phyloP scores from a whole-genome alignment of 768 basidiomycete species.

The Hebeloma cylindrosporum region DNA sequence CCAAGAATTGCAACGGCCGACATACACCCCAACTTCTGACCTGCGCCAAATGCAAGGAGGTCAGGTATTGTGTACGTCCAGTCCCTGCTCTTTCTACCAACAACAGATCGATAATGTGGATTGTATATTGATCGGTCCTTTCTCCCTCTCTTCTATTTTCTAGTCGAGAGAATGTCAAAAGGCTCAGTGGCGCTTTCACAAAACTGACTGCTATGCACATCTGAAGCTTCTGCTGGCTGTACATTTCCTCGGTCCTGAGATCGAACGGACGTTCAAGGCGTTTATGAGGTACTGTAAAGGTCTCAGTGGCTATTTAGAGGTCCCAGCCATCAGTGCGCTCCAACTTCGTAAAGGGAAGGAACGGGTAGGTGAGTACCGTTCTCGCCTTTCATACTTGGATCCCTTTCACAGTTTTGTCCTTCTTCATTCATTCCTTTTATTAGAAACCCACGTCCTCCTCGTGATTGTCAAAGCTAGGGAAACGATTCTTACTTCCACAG shows the following conservation, averaged over 20 bases:
- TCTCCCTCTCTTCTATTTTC: neutral
- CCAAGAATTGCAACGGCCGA: constrained; percentile 15
- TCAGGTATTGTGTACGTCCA: constrained; percentile 18
- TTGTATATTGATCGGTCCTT: neutral
- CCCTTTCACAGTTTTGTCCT: neutral
- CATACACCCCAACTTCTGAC: constrained; percentile 14
- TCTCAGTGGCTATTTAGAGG: constrained; percentile 10
- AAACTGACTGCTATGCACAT: constrained; percentile 11
- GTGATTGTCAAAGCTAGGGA: constrained; percentile 14
- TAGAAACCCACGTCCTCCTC: constrained; percentile 16
- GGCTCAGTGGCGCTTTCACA: constrained; percentile 15
- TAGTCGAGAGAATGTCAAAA: constrained; percentile 18
- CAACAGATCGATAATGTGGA: neutral
- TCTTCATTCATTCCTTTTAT: neutral
- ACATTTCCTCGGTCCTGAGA: constrained; percentile 6
- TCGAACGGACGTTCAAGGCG: constrained; percentile 14
- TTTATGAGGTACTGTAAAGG: constrained; percentile 16
- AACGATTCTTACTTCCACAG: constrained; percentile 13
- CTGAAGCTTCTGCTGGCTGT: constrained; percentile 6
- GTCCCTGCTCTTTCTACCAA: neutral
- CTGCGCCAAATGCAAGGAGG: constrained; percentile 18
- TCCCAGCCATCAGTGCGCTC: constrained; percentile 18
- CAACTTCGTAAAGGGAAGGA: constrained; percentile 12
- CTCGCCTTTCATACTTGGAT: neutral
- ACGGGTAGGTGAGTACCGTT: constrained; percentile 12